These are phyloP conservation scores for Pichia sp. DNA, from an alignment of 1,139 yeast species.

Conservation along the genomic window DNA sequence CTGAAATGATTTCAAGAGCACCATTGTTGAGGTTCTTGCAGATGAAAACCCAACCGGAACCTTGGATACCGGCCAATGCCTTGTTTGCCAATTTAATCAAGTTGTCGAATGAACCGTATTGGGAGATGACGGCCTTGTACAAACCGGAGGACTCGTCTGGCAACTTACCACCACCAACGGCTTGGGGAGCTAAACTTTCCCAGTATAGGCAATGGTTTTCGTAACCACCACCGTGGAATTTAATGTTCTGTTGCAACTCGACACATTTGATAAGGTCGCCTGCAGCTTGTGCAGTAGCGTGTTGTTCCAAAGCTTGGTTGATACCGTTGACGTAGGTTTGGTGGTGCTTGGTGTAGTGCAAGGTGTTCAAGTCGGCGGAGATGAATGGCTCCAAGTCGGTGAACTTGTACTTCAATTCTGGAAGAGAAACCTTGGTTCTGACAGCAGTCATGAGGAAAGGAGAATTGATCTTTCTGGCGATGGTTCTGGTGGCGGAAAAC, in stretches of 20 bases:
- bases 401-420: conserved; percentile 83
- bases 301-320: conserved; percentile 77
- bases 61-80: conserved; percentile 88
- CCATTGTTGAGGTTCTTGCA: conserved; percentile 85
- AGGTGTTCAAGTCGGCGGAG: conserved; percentile 83
- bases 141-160: conserved; percentile 58
- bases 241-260: conserved; percentile 73
- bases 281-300: conserved; percentile 61
- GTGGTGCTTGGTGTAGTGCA: conserved; percentile 91
- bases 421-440: conserved; percentile 71
- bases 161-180: conserved; percentile 81
- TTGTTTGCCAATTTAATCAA: conserved; percentile 65
- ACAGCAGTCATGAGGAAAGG: conserved; percentile 24
- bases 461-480: conserved; percentile 12
- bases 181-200: conserved; percentile 83
- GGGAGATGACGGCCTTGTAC: conserved; percentile 56
- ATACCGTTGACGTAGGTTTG: conserved; percentile 90
- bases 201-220: conserved; percentile 84
- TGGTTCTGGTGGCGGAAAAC: conserved; percentile 25
- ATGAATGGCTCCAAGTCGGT: conserved; percentile 88
- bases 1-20: conserved; percentile 77
- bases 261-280: conserved; percentile 65
- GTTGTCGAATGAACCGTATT: conserved; percentile 76
- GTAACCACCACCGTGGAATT: conserved; percentile 95
- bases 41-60: conserved; percentile 97